Evolutionary conservation across 2,329 filamentous ascomycete genomes (phyloP).

Genomic region (Truncatella angustata): DNA sequence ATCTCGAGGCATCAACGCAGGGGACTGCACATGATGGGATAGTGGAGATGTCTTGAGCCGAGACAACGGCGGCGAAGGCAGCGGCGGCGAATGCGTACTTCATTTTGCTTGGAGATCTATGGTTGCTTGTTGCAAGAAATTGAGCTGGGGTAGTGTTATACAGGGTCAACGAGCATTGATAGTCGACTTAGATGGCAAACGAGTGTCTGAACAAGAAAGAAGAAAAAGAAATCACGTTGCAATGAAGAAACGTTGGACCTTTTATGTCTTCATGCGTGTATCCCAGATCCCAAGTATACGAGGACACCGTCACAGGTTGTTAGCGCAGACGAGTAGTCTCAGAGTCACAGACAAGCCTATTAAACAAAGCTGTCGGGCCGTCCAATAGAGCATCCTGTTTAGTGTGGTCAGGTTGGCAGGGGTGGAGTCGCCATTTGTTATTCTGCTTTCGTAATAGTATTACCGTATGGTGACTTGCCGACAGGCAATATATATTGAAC

Average conservation of each 20-base stretch:
- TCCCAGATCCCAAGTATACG: background rate
- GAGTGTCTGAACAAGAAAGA: slow-evolving; percentile 4
- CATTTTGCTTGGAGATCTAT: slow-evolving; percentile 18
- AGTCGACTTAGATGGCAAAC: slow-evolving; percentile 1
- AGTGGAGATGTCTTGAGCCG: slow-evolving; percentile 20
- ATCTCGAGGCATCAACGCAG: slow-evolving; percentile 20
- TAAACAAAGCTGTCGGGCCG: background rate
- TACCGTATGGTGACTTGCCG: background rate
- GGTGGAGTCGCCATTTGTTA: slow-evolving; percentile 1
- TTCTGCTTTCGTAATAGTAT: slow-evolving; percentile 7
- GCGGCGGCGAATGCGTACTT: slow-evolving; percentile 20
- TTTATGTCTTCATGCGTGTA: background rate
- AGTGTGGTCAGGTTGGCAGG: slow-evolving; percentile 1
- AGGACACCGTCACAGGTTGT: background rate
- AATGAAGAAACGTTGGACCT: background rate
- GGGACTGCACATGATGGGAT: slow-evolving; percentile 22
- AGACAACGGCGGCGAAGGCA: slow-evolving; percentile 18
- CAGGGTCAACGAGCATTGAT: slow-evolving; percentile 6
- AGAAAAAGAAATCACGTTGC: background rate
- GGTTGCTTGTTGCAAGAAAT: background rate
- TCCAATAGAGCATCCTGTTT: slow-evolving; percentile 1
- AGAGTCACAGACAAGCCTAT: background rate
- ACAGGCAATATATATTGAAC: slow-evolving; percentile 8
- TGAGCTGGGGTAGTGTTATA: background rate
- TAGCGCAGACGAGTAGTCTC: background rate